Evolutionary conservation across 768 basidiomycete species (phyloP).

Genomic region (Pisolithus sp.): DNA sequence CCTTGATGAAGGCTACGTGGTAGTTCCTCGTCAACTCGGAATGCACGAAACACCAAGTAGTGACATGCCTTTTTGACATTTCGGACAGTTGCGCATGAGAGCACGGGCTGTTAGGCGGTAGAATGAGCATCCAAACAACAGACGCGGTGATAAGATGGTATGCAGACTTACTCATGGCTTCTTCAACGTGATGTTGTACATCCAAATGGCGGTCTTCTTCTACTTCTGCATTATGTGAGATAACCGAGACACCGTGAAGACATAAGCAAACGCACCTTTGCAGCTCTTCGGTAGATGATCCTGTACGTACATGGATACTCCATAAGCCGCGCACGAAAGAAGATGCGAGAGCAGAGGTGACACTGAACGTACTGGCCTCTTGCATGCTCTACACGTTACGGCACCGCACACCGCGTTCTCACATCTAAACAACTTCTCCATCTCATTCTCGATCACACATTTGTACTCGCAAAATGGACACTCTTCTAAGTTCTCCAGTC

Average conservation of each 20-base stretch:
- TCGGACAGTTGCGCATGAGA: conserved; percentile 83
- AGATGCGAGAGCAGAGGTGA: background rate
- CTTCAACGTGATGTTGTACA: conserved; percentile 75
- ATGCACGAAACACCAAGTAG: background rate
- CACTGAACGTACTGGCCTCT: conserved; percentile 49
- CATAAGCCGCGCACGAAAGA: background rate
- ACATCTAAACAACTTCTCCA: conserved; percentile 56
- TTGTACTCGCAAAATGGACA: conserved; percentile 91
- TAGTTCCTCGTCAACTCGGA: conserved; percentile 2
- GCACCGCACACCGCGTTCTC: conserved; percentile 62
- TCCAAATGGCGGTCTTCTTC: conserved; percentile 72
- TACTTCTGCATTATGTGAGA: conserved; percentile 42
- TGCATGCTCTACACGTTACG: conserved; percentile 76
- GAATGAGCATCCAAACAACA: background rate
- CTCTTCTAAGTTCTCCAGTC: conserved; percentile 74
- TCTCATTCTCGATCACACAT: conserved; percentile 63
- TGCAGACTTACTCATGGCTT: conserved; percentile 75
- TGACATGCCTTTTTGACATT: conserved; percentile 66
- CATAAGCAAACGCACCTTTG: conserved; percentile 42
- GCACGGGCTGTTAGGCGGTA: conserved; percentile 50
- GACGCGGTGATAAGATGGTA: background rate
- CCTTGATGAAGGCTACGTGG: conserved; percentile 70
- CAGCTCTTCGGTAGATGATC: conserved; percentile 82
- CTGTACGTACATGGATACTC: conserved; percentile 23
- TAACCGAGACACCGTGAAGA: background rate